These are phyloP conservation scores for Nigrospora sphaerica DNA, from an alignment of 2,329 filamentous ascomycete genomes.

Conservation along the genomic window DNA sequence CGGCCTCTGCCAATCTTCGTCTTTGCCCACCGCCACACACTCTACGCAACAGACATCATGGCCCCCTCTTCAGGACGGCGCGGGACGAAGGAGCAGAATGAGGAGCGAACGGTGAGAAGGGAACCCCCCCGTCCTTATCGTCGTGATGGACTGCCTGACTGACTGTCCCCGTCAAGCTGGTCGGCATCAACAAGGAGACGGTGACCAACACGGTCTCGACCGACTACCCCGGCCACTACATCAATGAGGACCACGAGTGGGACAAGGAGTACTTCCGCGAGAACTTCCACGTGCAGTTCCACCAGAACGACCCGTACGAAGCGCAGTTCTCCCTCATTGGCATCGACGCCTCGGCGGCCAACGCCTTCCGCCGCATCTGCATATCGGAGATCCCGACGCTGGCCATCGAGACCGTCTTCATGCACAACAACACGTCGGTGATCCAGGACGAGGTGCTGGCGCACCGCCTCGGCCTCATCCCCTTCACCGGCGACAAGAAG, in stretches of 20 bases:
- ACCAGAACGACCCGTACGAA: constrained; percentile 72
- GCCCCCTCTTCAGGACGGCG: constrained; percentile 19
- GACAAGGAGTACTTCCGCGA: constrained; percentile 64
- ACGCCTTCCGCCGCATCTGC: constrained; percentile 94
- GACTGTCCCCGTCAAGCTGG: constrained; percentile 47
- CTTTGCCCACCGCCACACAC: too few species aligned
- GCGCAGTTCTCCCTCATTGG: constrained; percentile 87
- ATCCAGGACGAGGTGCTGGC: constrained; percentile 97
- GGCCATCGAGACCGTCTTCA: constrained; percentile 88
- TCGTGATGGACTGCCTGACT: not conserved
- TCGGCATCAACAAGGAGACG: constrained; percentile 83
- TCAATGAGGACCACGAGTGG: constrained; percentile 81
- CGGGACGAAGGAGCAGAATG: constrained; percentile 14
- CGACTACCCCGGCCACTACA: constrained; percentile 87
- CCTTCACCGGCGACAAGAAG: constrained; percentile 71
- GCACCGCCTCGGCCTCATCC: constrained; percentile 82
- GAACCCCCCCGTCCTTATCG: not conserved
- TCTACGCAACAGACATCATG: constrained; percentile 13
- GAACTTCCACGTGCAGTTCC: constrained; percentile 70
- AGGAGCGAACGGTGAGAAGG: constrained; percentile 19
- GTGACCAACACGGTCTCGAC: constrained; percentile 83
- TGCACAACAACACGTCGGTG: constrained; percentile 94
- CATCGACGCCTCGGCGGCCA: constrained; percentile 86
- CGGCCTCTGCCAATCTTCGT: too few species aligned
- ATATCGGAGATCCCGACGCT: constrained; percentile 91